phyloP scores from a whole-genome alignment of 257 asterid genomes.

The Plectranthus barbatus region DNA sequence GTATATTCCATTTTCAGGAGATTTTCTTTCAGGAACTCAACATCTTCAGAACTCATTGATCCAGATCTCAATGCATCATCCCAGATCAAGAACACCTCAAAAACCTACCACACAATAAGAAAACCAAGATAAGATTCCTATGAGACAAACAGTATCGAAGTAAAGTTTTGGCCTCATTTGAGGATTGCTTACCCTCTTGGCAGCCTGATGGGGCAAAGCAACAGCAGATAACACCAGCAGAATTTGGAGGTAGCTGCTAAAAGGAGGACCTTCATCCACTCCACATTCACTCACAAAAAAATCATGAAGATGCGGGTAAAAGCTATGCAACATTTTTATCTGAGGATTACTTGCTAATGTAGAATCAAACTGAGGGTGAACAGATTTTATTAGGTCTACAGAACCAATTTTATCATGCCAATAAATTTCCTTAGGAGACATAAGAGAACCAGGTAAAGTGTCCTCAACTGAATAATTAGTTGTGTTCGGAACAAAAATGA shows the following conservation, averaged over 20 bases:
- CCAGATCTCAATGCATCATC: slow-evolving; percentile 61
- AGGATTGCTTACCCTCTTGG: slow-evolving; percentile 50
- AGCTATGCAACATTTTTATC: slow-evolving; percentile 37
- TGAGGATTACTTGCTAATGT: slow-evolving; percentile 21
- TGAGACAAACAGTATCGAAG: slow-evolving; percentile 1
- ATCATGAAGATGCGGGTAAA: slow-evolving; percentile 72
- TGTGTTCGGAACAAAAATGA: slow-evolving; percentile 66
- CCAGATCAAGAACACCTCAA: slow-evolving; percentile 69
- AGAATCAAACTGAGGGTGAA: slow-evolving; percentile 23
- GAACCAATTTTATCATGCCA: slow-evolving; percentile 69
- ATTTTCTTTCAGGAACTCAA: slow-evolving; percentile 47
- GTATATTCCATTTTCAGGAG: slow-evolving; percentile 48
- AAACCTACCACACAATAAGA: slow-evolving; percentile 39
- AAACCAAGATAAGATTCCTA: slow-evolving; percentile 1
- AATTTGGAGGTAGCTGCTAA: slow-evolving; percentile 63
- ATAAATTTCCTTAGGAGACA: slow-evolving; percentile 66
- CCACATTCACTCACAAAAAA: slow-evolving; percentile 88
- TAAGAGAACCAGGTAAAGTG: slow-evolving; percentile 54
- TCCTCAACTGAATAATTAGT: slow-evolving; percentile 42
- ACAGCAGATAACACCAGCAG: slow-evolving; percentile 56
- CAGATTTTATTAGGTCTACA: slow-evolving; percentile 33
- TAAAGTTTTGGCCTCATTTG: not conserved
- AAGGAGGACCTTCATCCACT: slow-evolving; percentile 61
- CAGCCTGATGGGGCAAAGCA: slow-evolving; percentile 70
- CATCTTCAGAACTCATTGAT: slow-evolving; percentile 55